Base-by-base conservation (phyloP, 1,284 basidiomycete species). In the Tilletia horrida region DNA sequence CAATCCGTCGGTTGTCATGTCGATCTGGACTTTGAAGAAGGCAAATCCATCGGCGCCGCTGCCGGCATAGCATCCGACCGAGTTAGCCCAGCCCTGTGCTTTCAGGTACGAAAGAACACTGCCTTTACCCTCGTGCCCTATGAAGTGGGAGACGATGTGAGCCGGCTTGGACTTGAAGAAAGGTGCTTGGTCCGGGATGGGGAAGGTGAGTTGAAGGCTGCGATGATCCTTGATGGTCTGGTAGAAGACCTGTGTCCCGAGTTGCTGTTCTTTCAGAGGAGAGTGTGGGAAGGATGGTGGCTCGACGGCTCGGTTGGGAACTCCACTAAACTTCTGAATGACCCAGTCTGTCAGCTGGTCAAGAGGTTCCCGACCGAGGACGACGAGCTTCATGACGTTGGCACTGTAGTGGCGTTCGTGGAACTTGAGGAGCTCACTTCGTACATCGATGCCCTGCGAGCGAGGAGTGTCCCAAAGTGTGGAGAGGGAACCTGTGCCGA, bases 81-180 rank as follows among this genome's bases (percentile, higher is more conserved):
- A 85, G 67, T 91, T 93, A 63, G 90, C 88, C 94, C 94, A 97
- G 3, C 94, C 93, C 79, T 91, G 90, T 73, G 87, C 85, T 84
- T 97, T 98, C 70, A 99, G 85, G 82, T 93, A 92, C 1, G 92
- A 92, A 73, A 94, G 87, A 50, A 98, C 84, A 0, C 93, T 97
- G 0, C 96, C 96, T 45, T 90, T 88, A 2, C 96, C 97, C 84
- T 99, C 97, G 82, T 99, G 95, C 0, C 96, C 96, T 62, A 97
- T 83, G 78, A 96, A 89, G 82, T 97, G 92, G 1, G 88, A 86
- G 21, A 98, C 80, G 81, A 93, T 91, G 71, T 88, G 84, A 2
- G 86, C 88, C 1, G 96, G 95, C 84, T 87, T 93, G 78, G 89
- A 85, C 44, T 87, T 86, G 88, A 91, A 96, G 59, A 88, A 84